A percentile compares a stretch with the other conserved stretches of the same genome.
phyloP scores from a whole-genome alignment of 352 stramenopile genomes.

The Lagenidium sp. region DNA sequence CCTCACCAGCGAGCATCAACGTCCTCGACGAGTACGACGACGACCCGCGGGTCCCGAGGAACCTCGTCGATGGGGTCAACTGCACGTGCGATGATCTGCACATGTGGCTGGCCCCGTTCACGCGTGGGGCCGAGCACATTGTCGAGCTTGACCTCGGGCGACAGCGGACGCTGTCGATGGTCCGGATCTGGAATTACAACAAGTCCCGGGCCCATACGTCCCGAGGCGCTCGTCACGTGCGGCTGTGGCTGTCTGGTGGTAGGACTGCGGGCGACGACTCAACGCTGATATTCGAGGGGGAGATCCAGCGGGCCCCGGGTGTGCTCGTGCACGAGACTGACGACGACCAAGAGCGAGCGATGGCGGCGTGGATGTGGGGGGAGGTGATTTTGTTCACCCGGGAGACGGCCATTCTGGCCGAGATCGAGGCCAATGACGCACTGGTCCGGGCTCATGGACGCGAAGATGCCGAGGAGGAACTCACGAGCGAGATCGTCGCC shows the following conservation, averaged over 20 bases:
- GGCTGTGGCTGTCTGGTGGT: constrained; percentile 34
- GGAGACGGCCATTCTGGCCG: constrained; percentile 41
- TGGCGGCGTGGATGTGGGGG: constrained; percentile 23
- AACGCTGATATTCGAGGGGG: constrained; percentile 74
- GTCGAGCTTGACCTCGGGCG: constrained; percentile 44
- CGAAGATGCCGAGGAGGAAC: constrained; percentile 41
- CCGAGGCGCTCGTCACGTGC: constrained; percentile 49
- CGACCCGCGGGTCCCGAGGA: constrained; percentile 59
- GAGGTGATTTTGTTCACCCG: constrained; percentile 87
- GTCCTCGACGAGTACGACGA: constrained; percentile 82
- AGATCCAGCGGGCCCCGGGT: constrained; percentile 70
- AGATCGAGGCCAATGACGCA: constrained; percentile 62
- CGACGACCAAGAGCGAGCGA: no score
- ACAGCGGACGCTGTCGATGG: constrained; percentile 49
- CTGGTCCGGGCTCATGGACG: constrained; percentile 8
- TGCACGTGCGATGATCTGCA: constrained; percentile 88
- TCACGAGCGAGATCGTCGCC: constrained; percentile 19
- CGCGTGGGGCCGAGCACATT: constrained; percentile 32
- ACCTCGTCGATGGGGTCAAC: constrained; percentile 81
- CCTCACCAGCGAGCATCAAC: constrained; percentile 79
- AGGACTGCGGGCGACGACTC: not conserved
- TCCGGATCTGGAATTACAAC: constrained; percentile 92
- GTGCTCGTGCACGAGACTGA: constrained; percentile 32
- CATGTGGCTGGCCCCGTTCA: constrained; percentile 87
- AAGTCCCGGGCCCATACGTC: constrained; percentile 81